These are phyloP conservation scores for Ehretia macrophylla DNA, from an alignment of 257 asterid genomes.

Conservation along the genomic window DNA sequence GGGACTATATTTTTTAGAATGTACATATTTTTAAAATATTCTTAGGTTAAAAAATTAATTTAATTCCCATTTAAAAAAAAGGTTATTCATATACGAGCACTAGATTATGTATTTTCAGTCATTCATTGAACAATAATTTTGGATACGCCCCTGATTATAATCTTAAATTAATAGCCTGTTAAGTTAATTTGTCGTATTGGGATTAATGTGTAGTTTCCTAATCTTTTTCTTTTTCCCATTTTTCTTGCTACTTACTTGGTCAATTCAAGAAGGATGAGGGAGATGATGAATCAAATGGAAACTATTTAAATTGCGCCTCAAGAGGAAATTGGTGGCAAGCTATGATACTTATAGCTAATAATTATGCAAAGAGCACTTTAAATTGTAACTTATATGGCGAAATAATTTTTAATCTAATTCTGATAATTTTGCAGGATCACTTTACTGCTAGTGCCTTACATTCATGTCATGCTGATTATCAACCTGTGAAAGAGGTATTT, in stretches of 20 bases:
- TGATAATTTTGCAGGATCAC: constrained; percentile 50
- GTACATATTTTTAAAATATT: no score
- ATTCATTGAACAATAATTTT: no score
- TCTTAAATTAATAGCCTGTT: no score
- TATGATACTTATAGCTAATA: constrained; percentile 9
- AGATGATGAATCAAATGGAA: constrained; percentile 44
- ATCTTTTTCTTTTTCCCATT: not conserved
- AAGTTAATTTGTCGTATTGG: no score
- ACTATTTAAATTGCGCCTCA: constrained; percentile 49
- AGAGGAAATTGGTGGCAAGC: constrained; percentile 97
- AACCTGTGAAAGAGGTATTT: not conserved
- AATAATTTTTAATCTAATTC: not conserved
- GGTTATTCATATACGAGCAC: no score
- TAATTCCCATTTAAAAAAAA: no score
- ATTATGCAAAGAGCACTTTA: no score
- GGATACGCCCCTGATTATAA: no score
- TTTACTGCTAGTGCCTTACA: constrained; percentile 40
- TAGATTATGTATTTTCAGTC: no score
- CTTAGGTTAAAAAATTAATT: no score
- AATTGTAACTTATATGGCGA: not conserved
- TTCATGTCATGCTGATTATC: not conserved
- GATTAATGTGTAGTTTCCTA: not conserved
- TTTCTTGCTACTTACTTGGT: not conserved
- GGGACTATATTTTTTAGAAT: no score
- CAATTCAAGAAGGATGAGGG: constrained; percentile 54